A percentile compares a stretch with the other conserved stretches of the same genome.
phyloP scores from a whole-genome alignment of 257 asterid species.

The Eucommia ulmoides region DNA sequence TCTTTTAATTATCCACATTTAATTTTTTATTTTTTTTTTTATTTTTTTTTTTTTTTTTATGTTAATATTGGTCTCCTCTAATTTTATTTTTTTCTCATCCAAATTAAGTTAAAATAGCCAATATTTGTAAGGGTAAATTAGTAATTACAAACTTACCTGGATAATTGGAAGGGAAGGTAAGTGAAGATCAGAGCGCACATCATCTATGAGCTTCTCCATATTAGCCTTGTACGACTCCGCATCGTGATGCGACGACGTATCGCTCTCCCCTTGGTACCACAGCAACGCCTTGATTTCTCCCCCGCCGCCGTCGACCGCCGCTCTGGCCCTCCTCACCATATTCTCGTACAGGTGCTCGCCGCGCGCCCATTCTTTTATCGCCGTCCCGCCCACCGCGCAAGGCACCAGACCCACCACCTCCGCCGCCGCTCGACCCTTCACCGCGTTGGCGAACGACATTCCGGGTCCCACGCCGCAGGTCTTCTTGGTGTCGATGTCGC shows the following conservation, averaged over 20 bases:
- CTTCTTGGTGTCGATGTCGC: constrained; percentile 68
- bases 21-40: too few species aligned
- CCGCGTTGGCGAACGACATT: constrained; percentile 71
- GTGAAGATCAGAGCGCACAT: constrained; percentile 48
- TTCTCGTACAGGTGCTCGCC: constrained; percentile 47
- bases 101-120: background rate
- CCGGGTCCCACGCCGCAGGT: constrained; percentile 88
- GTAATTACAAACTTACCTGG: constrained; percentile 37
- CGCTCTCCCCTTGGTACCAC: constrained; percentile 97
- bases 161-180: constrained; percentile 50
- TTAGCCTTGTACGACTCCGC: constrained; percentile 46
- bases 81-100: background rate
- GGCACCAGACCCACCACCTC: constrained; percentile 64
- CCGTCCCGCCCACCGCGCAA: constrained; percentile 91
- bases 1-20: background rate
- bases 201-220: constrained; percentile 41
- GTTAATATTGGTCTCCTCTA: background rate
- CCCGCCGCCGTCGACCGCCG: constrained; percentile 27
- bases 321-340: constrained; percentile 57
- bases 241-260: constrained; percentile 40
- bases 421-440: constrained; percentile 34
- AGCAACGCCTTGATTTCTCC: constrained; percentile 56
- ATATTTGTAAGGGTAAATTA: background rate
- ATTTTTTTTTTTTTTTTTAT: too few species aligned
- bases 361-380: constrained; percentile 76